phyloP scores from a whole-genome alignment of 768 basidiomycete genomes.

The Xerocomellus dryophilus region DNA sequence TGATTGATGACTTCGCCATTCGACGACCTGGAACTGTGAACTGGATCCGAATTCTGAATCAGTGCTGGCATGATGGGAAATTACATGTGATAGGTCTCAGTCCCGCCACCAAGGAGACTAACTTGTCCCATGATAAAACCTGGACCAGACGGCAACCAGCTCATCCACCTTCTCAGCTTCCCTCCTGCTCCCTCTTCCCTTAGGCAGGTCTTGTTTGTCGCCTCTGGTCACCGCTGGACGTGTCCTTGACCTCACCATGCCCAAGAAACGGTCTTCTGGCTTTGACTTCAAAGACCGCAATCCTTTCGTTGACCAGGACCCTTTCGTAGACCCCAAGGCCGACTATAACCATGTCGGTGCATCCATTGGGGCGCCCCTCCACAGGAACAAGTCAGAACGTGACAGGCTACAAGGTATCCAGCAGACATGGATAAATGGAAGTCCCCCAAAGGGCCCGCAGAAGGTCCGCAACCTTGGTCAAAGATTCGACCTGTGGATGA shows the following conservation, averaged over 20 bases:
- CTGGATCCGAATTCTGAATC: no score
- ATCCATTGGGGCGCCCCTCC: conserved; percentile 46
- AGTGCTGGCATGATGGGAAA: conserved; percentile 1
- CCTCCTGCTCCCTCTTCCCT: conserved; percentile 11
- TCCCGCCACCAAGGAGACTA: background rate
- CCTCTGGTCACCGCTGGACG: conserved; percentile 16
- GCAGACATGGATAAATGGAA: conserved; percentile 45
- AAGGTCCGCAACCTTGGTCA: conserved; percentile 41
- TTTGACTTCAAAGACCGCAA: conserved; percentile 67
- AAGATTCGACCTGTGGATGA: conserved; percentile 78
- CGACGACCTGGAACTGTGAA: background rate
- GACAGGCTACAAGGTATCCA: conserved; percentile 82
- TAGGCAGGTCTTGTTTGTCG: conserved; percentile 30
- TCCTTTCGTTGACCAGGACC: conserved; percentile 51
- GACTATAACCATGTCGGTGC: conserved; percentile 29
- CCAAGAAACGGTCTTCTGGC: conserved; percentile 51
- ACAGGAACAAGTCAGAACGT: conserved; percentile 85
- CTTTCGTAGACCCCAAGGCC: conserved; percentile 34
- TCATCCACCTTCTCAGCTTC: background rate
- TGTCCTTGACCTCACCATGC: conserved; percentile 25
- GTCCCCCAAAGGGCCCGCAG: conserved; percentile 29
- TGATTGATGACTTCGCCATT: background rate
- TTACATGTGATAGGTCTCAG: conserved; percentile 12
- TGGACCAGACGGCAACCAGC: conserved; percentile 1
- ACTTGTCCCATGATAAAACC: conserved; percentile 4